A percentile compares a stretch with the other conserved stretches of the same genome.
Conservation (phyloP, 116 monocot species). For the Phalaenopsis hybrid region DNA sequence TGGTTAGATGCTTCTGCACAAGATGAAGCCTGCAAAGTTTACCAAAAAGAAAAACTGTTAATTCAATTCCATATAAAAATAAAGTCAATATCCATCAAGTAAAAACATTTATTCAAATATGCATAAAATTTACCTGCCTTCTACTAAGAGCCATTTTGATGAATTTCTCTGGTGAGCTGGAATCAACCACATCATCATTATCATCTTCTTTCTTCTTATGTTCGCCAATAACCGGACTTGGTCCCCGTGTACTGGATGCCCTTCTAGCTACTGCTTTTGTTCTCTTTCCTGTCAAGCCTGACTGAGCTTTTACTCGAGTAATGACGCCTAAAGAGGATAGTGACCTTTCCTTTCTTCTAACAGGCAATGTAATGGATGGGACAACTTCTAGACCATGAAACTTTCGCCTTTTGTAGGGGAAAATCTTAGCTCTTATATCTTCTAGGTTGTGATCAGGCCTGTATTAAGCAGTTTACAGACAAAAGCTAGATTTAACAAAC, state of each 20-base stretch:
- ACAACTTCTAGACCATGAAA: conserved; percentile 49
- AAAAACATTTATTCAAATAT: neutral
- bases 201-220: conserved; percentile 35
- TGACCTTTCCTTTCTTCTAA: conserved; percentile 91
- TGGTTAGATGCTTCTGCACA: conserved; percentile 42
- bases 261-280: conserved; percentile 60
- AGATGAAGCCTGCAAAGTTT: conserved; percentile 42
- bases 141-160: conserved; percentile 34
- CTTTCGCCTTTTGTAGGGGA: conserved; percentile 77
- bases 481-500: neutral
- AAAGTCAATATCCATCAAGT: neutral
- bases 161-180: conserved; percentile 35
- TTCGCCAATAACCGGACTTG: conserved; percentile 26
- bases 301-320: conserved; percentile 51
- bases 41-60: neutral
- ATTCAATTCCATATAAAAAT: neutral
- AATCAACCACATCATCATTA: conserved; percentile 31
- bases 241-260: conserved; percentile 30
- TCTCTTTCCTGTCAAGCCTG: conserved; percentile 74
- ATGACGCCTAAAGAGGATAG: conserved; percentile 85
- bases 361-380: conserved; percentile 57
- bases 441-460: conserved; percentile 94
- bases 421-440: conserved; percentile 83
- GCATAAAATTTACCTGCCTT: conserved; percentile 41
- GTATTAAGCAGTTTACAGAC: conserved; percentile 4